These are phyloP conservation scores for Backusella mclennaniae DNA, from an alignment of 192 early-diverging fungal species.

Conservation along the genomic window DNA sequence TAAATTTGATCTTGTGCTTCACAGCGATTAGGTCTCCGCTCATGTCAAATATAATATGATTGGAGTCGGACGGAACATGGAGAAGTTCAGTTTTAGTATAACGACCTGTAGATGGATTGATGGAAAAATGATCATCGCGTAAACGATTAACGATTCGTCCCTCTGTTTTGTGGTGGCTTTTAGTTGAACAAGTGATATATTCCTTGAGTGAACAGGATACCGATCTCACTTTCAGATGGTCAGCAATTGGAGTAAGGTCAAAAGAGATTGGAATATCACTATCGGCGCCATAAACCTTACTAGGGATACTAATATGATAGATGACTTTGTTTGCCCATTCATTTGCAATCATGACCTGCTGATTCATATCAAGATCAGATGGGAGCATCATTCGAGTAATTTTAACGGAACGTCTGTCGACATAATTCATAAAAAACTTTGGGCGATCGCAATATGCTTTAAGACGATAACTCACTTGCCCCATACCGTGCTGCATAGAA, in stretches of 20 bases:
- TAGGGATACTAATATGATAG: conserved; percentile 56
- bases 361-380: conserved; percentile 42
- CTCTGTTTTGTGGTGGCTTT: conserved; percentile 14
- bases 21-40: conserved; percentile 33
- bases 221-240: conserved; percentile 44
- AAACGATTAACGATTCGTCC: conserved; percentile 3
- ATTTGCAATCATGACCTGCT: conserved; percentile 51
- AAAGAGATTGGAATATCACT: conserved; percentile 50
- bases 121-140: conserved; percentile 15
- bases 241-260: conserved; percentile 44
- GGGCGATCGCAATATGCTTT: conserved; percentile 54
- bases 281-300: conserved; percentile 45
- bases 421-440: conserved; percentile 48
- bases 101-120: not conserved
- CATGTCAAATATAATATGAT: conserved; percentile 25
- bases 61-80: conserved; percentile 11
- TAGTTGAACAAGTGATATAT: conserved; percentile 43
- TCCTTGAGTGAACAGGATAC: conserved; percentile 54
- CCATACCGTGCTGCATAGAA: conserved; percentile 47
- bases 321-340: conserved; percentile 56
- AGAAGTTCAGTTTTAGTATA: conserved; percentile 25
- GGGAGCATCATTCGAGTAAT: conserved; percentile 47
- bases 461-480: conserved; percentile 50
- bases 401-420: conserved; percentile 24
- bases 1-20: conserved; percentile 38